These are phyloP conservation scores for Fomitopsis betulina DNA, from an alignment of 1,284 basidiomycete species.

Conservation along the genomic window DNA sequence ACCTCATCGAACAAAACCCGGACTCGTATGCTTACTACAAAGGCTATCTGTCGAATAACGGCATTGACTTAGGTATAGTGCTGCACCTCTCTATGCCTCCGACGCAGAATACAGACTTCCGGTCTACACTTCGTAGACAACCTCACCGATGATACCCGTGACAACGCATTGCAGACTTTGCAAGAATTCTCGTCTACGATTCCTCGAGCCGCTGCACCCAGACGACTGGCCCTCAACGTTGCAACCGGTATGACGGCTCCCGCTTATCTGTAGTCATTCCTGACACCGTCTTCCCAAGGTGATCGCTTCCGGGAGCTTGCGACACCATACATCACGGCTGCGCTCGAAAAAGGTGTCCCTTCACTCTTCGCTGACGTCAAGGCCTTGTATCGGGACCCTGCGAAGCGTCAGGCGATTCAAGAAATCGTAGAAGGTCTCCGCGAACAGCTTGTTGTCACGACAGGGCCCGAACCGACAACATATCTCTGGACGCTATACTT, in stretches of 20 bases:
- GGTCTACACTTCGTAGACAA: conserved; percentile 27
- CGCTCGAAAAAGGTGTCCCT: conserved; percentile 84
- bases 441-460: conserved; percentile 27
- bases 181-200: conserved; percentile 55
- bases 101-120: neutral
- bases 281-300: conserved; percentile 29
- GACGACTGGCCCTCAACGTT: conserved; percentile 66
- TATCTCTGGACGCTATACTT: conserved; percentile 97
- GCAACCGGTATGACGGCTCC: conserved; percentile 41
- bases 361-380: conserved; percentile 95
- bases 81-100: too few species aligned
- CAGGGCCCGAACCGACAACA: conserved; percentile 66
- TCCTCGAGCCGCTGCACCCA: conserved; percentile 71
- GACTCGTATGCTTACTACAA: conserved; percentile 83
- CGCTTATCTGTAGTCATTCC: too few species aligned
- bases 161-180: conserved; percentile 54
- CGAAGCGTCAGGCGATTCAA: conserved; percentile 70
- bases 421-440: conserved; percentile 61
- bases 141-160: conserved; percentile 44
- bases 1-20: conserved; percentile 81
- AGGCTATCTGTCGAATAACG: conserved; percentile 66
- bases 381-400: conserved; percentile 64
- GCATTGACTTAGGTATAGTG: conserved; percentile 57
- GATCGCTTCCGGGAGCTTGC: conserved; percentile 66
- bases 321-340: conserved; percentile 67